Conservation (phyloP, 805 yeast species). For the Metschnikowia sp. region DNA sequence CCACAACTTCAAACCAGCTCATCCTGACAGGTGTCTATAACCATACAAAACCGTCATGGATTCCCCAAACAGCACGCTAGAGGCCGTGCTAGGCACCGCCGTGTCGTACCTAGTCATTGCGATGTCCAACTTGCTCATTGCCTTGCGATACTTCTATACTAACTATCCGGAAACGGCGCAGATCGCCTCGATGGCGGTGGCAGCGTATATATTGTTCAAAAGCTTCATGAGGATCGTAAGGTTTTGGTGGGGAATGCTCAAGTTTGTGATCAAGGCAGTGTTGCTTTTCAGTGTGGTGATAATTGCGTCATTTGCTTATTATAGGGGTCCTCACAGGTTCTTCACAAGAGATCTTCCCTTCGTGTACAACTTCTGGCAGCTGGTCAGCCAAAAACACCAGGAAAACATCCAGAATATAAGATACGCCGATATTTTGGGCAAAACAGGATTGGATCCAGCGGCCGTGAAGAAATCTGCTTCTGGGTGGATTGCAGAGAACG, state of each 20-base stretch:
- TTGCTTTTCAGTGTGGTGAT: slow-evolving; percentile 1
- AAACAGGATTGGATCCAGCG: slow-evolving; percentile 4
- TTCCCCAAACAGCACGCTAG: slow-evolving; percentile 1
- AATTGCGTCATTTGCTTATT: slow-evolving; percentile 5
- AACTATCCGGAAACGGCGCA: slow-evolving; percentile 10
- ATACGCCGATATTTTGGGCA: slow-evolving; percentile 2
- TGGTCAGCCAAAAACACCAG: slow-evolving; percentile 5
- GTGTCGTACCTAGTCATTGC: neutral
- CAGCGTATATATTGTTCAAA: slow-evolving; percentile 9
- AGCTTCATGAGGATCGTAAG: slow-evolving; percentile 8
- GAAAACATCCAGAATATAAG: neutral
- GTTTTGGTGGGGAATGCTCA: slow-evolving; percentile 13
- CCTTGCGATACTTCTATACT: slow-evolving; percentile 4
- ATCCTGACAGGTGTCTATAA: slow-evolving; percentile 1
- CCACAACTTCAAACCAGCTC: neutral
- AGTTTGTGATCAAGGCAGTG: slow-evolving; percentile 6
- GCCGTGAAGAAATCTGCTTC: slow-evolving; percentile 1
- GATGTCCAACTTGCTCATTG: slow-evolving; percentile 1
- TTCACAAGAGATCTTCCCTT: slow-evolving; percentile 9
- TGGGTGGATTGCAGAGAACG: slow-evolving; percentile 8
- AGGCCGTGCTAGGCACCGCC: slow-evolving; percentile 1
- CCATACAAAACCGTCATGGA: slow-evolving; percentile 1
- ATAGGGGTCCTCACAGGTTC: slow-evolving; percentile 12
- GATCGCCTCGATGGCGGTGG: slow-evolving; percentile 1
- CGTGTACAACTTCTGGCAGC: slow-evolving; percentile 5